Conservation (phyloP, 2,329 filamentous ascomycete species). For the Zelopaecilomyces penicillatus region DNA sequence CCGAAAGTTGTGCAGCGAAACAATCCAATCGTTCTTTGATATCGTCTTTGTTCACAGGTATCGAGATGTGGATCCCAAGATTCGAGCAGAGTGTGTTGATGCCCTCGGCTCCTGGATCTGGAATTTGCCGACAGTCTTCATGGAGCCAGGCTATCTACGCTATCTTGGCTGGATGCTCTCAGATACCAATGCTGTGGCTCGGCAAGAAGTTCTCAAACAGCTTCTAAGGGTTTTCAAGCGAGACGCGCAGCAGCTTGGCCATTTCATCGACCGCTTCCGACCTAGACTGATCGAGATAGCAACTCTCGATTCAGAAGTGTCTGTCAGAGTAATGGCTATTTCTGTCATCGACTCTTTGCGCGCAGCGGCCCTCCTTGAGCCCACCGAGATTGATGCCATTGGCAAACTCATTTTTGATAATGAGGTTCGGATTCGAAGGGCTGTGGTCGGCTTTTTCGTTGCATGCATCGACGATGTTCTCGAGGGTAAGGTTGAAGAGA, state of each 20-base stretch:
- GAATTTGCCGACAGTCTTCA: slow-evolving; percentile 75
- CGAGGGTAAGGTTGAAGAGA: slow-evolving; percentile 69
- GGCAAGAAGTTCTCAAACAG: slow-evolving; percentile 81
- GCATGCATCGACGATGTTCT: slow-evolving; percentile 78
- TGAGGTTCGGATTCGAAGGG: slow-evolving; percentile 75
- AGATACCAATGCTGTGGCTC: slow-evolving; percentile 64
- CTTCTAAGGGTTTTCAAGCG: slow-evolving; percentile 71
- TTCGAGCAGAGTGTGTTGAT: slow-evolving; percentile 79
- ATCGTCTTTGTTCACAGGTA: slow-evolving; percentile 93
- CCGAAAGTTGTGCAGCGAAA: slow-evolving; percentile 59
- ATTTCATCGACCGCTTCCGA: slow-evolving; percentile 89
- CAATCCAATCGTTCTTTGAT: slow-evolving; percentile 81
- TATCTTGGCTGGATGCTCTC: slow-evolving; percentile 96
- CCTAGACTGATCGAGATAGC: slow-evolving; percentile 87
- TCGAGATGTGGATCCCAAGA: slow-evolving; percentile 83
- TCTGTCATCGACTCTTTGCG: slow-evolving; percentile 75
- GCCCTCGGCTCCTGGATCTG: slow-evolving; percentile 85
- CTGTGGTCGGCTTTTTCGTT: slow-evolving; percentile 83
- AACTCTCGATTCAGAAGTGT: slow-evolving; percentile 71
- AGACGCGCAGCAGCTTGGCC: slow-evolving; percentile 73
- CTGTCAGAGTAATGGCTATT: slow-evolving; percentile 72
- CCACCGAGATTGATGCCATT: slow-evolving; percentile 81
- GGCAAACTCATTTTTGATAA: slow-evolving; percentile 84
- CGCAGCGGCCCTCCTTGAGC: slow-evolving; percentile 78
- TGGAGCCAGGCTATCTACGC: slow-evolving; percentile 81